Evolutionary conservation across 495 filamentous ascomycete genomes (phyloP), one percentile per base, ranked within the genome.

Genomic region (Tricharina praecox): DNA sequence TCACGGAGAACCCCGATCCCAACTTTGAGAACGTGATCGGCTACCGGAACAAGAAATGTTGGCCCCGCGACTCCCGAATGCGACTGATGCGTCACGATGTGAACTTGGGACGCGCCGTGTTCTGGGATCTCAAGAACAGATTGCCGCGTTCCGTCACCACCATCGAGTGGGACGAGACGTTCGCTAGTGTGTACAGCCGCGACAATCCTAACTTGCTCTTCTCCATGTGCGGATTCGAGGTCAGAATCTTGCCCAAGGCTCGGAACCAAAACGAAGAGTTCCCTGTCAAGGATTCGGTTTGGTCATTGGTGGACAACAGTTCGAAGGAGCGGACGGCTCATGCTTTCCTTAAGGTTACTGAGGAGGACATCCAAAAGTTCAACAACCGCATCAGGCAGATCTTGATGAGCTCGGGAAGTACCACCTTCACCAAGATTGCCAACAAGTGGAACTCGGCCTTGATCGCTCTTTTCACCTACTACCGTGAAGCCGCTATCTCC

Each of bases 1-100:
- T 99, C 51, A 99, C 92, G 1, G 92, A 96, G 62, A 88, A 96
- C 54, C 92, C 92, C 0, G 92, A 99, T 66, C 92, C 92, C 2
- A 99, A 99, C 63, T 99, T 99, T 50, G 92, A 96, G 66, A 99
- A 99, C 56, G 92, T 96, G 34, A 95, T 99, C 53, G 90, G 90
- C 0, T 99, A 96, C 65, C 81, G 82, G 66, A 99, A 93, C 65
- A 99, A 96, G 70, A 99, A 96, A 64, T 99, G 92, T 65, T 99
- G 92, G 92, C 92, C 92, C 15, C 76, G 92, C 44, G 92, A 99
- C 61, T 93, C 85, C 8, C 73, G 92, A 21, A 99, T 99, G 92
- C 77, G 92, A 21, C 66, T 99, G 53, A 99, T 99, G 92, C 78
- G 92, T 53, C 92, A 99, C 63, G 92, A 99, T 70, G 92, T 99